Percentiles rank a stretch among this genome's conserved stretches.
Conservation (phyloP, 805 yeast genomes). For the Candida vaughaniae region DNA sequence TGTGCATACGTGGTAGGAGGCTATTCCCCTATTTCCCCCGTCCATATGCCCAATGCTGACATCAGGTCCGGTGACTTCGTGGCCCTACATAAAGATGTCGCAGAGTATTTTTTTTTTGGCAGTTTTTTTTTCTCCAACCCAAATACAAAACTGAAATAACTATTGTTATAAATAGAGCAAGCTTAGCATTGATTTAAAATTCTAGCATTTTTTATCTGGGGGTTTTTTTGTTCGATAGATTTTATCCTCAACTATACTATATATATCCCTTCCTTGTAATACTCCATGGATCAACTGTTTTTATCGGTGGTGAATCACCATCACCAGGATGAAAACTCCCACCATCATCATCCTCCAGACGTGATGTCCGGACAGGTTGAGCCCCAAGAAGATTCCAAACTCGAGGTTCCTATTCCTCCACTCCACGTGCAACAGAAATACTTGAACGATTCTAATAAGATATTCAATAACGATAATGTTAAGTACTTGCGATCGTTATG, state of each 20-base stretch:
- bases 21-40: too few species aligned
- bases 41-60: too few species aligned
- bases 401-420: conserved; percentile 41
- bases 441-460: conserved; percentile 19
- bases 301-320: conserved; percentile 14
- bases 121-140: background rate
- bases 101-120: background rate
- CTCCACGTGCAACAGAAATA: conserved; percentile 43
- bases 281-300: conserved; percentile 17
- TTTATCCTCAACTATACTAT: too few species aligned
- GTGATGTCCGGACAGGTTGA: background rate
- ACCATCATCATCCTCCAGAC: conserved; percentile 8
- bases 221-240: too few species aligned
- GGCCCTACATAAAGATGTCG: too few species aligned
- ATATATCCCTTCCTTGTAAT: too few species aligned
- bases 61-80: too few species aligned
- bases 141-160: too few species aligned
- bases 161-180: background rate
- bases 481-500: conserved; percentile 41
- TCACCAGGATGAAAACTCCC: background rate
- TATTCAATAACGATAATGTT: conserved; percentile 8
- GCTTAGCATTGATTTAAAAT: background rate
- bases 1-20: too few species aligned
- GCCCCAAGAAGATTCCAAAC: conserved; percentile 11
- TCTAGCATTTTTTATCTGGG: too few species aligned